Percentiles rank a stretch among this genome's conserved stretches.
phyloP scores from a whole-genome alignment of 306 rosid genomes.

The Albizia julibrissin region DNA sequence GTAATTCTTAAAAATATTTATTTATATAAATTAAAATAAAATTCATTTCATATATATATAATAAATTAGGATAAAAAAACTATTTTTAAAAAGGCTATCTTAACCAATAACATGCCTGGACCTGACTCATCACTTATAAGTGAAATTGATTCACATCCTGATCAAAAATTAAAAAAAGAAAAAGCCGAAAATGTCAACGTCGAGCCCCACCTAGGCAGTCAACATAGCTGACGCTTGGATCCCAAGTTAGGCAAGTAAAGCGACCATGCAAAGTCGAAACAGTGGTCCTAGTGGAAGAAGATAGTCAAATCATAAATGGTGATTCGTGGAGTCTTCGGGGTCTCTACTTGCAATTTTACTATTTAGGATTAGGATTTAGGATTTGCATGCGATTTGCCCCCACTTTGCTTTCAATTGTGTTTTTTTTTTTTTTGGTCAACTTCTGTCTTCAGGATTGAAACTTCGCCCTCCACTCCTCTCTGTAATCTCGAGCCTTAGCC shows the following conservation, averaged over 20 bases:
- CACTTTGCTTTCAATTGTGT: neutral
- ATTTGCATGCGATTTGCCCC: neutral
- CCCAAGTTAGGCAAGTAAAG: neutral
- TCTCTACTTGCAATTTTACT: neutral
- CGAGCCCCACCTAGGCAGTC: neutral
- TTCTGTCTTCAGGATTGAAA: neutral
- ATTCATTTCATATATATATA: too few species aligned
- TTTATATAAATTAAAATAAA: too few species aligned
- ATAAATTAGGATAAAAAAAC: too few species aligned
- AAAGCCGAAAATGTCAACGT: neutral
- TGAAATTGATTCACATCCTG: too few species aligned
- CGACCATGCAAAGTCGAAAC: neutral
- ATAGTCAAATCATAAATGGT: neutral
- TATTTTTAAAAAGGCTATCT: too few species aligned
- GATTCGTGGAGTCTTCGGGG: neutral
- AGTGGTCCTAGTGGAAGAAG: neutral
- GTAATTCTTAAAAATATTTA: too few species aligned
- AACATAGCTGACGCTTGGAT: neutral
- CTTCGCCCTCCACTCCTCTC: slow-evolving; percentile 7
- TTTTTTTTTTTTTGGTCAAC: neutral
- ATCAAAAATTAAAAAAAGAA: too few species aligned
- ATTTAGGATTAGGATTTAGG: neutral
- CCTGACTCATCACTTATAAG: too few species aligned
- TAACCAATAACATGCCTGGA: too few species aligned
- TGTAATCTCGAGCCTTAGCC: slow-evolving; percentile 6